These are phyloP conservation scores for Parascedosporium putredinis DNA, from an alignment of 2,329 filamentous ascomycete species.

Conservation along the genomic window DNA sequence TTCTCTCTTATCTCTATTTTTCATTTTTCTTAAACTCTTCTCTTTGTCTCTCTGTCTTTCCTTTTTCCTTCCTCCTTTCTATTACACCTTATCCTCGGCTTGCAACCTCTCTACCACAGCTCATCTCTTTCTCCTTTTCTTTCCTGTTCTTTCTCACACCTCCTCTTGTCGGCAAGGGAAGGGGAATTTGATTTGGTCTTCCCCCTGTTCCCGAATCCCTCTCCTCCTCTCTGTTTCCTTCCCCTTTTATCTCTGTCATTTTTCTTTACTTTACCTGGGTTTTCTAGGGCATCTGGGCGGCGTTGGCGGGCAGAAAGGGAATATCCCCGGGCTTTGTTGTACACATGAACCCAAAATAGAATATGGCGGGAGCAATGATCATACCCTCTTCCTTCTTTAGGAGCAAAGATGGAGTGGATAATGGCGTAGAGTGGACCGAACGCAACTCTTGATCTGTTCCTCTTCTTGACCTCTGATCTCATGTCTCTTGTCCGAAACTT, in stretches of 20 bases:
- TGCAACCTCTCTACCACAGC: too few species aligned
- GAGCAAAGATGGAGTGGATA: background rate
- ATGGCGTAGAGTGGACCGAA: background rate
- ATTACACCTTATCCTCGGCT: too few species aligned
- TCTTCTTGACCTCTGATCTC: background rate
- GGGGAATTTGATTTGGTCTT: too few species aligned
- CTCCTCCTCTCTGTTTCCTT: background rate
- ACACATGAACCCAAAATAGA: background rate
- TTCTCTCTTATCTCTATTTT: slow-evolving; percentile 2
- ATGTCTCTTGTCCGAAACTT: background rate
- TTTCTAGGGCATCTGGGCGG: background rate
- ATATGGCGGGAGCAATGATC: background rate
- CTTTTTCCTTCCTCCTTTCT: slow-evolving; percentile 2
- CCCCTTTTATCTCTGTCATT: slow-evolving; percentile 1
- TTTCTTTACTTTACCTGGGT: background rate
- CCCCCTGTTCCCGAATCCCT: slow-evolving; percentile 5
- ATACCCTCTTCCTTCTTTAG: background rate
- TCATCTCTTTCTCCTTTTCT: too few species aligned
- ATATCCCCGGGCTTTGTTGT: background rate
- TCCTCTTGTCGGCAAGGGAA: too few species aligned
- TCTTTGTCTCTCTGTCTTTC: slow-evolving; percentile 1
- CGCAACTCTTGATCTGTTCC: background rate
- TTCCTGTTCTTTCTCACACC: too few species aligned
- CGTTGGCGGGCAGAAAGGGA: background rate
- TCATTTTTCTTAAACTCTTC: slow-evolving; percentile 7